Evolutionary conservation across 2,329 filamentous ascomycete species (phyloP), one percentile per base, ranked within the genome.

Genomic region (Botrytis fabae): DNA sequence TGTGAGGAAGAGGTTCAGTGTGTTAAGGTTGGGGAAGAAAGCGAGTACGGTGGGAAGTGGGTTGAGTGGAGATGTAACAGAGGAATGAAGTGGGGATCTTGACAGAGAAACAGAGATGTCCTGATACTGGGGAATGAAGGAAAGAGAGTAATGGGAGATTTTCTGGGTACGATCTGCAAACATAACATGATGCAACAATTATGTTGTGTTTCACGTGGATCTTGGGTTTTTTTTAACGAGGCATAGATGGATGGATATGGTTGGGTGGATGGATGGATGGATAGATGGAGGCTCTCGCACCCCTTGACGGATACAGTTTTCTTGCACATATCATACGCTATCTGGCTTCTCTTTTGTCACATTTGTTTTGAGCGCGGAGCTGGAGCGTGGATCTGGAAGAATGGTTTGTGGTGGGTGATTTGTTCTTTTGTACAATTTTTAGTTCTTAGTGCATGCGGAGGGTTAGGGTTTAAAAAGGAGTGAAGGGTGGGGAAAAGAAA

Each of bases 11-110:
- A 72, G 80, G 59, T 73, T 81, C 14, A 80, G 78, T 63, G 73
- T 79, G 61, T 61, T 81, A 51, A 80, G 76, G 64, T 60, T 81
- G 60, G 80, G 80, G 32, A 82, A 81, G 76, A 83, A 83, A 75
- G 76, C 69, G 25, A 82, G 81, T 73, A 82, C 79, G 69, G 74
- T 74, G 9, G 81, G 77, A 74, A 79, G 81, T 48, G 60, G 78
- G 35, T 75, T 74, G 44, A 78, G 76, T 70, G 77, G 79, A 2
- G 74, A 74, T 44, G 79, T 79, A 73, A 79, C 32, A 5, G 71
- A 73, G 25, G 71, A 73, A 69, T 72, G 68, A 42, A 14, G 42
- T 18, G 14, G 22, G 40, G 60, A 40, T 42, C 6, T n/a, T 16
- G 38, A 25, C 18, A 40, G 35, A 40, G 16, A 35, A 4, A 42